phyloP scores from a whole-genome alignment of 805 yeast species.

The Saccharomyces kudriavzevii region DNA sequence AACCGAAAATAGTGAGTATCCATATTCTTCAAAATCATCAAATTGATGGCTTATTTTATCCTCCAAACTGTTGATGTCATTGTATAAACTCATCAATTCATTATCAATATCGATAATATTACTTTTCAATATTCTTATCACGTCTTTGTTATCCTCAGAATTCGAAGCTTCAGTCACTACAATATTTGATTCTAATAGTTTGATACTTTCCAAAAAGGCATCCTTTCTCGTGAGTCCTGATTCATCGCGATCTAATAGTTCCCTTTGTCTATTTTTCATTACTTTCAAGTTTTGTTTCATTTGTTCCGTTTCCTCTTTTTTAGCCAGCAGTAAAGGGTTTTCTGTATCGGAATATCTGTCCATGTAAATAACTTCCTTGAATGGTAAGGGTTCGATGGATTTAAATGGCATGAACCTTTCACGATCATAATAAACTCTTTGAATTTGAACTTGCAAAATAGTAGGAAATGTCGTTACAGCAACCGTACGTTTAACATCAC shows the following conservation, averaged over 20 bases:
- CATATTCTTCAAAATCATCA: slow-evolving; percentile 49
- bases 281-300: slow-evolving; percentile 52
- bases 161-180: slow-evolving; percentile 38
- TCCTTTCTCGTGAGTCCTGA: slow-evolving; percentile 44
- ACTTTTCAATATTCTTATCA: slow-evolving; percentile 30
- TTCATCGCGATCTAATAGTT: slow-evolving; percentile 40
- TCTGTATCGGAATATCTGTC: slow-evolving; percentile 79
- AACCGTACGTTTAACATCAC: slow-evolving; percentile 63
- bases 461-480: slow-evolving; percentile 68
- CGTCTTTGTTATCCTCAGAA: slow-evolving; percentile 16
- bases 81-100: slow-evolving; percentile 37
- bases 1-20: slow-evolving; percentile 80
- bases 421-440: slow-evolving; percentile 85
- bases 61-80: slow-evolving; percentile 39
- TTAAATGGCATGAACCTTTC: slow-evolving; percentile 68
- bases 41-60: slow-evolving; percentile 52
- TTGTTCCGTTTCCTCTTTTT: slow-evolving; percentile 44
- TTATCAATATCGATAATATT: slow-evolving; percentile 41
- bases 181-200: slow-evolving; percentile 42
- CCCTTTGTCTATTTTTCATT: slow-evolving; percentile 37
- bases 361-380: slow-evolving; percentile 68
- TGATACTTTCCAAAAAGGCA: slow-evolving; percentile 47
- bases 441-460: slow-evolving; percentile 84
- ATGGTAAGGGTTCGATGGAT: slow-evolving; percentile 73
- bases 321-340: slow-evolving; percentile 42